phyloP scores from a whole-genome alignment of 805 yeast species.

The Kluyveromyces starmeri region DNA sequence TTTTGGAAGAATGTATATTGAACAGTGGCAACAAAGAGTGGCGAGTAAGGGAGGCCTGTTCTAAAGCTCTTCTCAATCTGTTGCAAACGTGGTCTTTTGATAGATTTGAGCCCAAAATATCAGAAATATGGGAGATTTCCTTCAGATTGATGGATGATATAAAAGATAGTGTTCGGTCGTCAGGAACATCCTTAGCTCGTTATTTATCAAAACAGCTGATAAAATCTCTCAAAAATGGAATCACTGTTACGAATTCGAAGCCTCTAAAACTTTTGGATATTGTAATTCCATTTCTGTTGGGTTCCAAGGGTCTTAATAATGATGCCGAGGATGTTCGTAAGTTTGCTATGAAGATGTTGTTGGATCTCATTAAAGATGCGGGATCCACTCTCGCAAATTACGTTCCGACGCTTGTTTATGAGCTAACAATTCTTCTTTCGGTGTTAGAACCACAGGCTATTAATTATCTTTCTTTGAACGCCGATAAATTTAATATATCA shows the following conservation, averaged over 20 bases:
- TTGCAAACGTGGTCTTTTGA: conserved; percentile 50
- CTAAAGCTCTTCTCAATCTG: conserved; percentile 61
- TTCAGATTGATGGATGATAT: conserved; percentile 90
- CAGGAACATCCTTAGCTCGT: conserved; percentile 62
- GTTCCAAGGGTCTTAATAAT: conserved; percentile 68
- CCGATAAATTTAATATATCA: conserved; percentile 74
- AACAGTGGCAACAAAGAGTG: conserved; percentile 81
- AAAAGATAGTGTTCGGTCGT: conserved; percentile 83
- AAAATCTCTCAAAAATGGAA: conserved; percentile 41
- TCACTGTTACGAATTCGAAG: conserved; percentile 31
- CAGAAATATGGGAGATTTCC: conserved; percentile 78
- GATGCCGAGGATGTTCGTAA: conserved; percentile 78
- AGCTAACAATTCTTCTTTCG: conserved; percentile 65
- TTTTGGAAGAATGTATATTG: conserved; percentile 52
- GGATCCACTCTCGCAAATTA: conserved; percentile 55
- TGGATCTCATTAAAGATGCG: conserved; percentile 58
- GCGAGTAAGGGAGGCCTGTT: conserved; percentile 86
- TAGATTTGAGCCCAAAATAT: conserved; percentile 41
- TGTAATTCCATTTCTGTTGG: conserved; percentile 71
- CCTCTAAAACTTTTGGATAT: conserved; percentile 39
- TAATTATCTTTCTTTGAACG: conserved; percentile 79
- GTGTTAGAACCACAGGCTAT: conserved; percentile 86
- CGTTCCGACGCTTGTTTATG: conserved; percentile 59
- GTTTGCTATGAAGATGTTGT: conserved; percentile 67
- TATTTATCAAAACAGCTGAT: conserved; percentile 56